phyloP scores from a whole-genome alignment of 208 protist species.

The Leishmania braziliensis region DNA sequence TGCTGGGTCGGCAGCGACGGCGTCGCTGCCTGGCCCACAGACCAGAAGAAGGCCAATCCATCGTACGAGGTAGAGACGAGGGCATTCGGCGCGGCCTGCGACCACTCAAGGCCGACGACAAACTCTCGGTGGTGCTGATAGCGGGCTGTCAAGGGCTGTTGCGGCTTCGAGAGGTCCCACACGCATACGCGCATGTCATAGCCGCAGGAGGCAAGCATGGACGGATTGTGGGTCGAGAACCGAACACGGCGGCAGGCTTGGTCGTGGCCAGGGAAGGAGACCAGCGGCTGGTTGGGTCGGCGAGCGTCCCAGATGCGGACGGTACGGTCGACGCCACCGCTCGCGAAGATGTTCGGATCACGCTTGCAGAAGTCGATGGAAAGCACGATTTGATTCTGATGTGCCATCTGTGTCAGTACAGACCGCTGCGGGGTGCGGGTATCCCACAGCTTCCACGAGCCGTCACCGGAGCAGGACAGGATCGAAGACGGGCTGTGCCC shows the following conservation, averaged over 20 bases:
- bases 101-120: constrained; percentile 90
- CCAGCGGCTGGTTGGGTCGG: constrained; percentile 70
- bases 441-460: constrained; percentile 93
- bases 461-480: constrained; percentile 88
- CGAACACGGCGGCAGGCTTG: constrained; percentile 89
- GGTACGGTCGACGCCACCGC: constrained; percentile 83
- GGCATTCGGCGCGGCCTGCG: constrained; percentile 54
- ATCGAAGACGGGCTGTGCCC: constrained; percentile 78
- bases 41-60: constrained; percentile 69
- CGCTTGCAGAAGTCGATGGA: constrained; percentile 92
- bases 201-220: constrained; percentile 72
- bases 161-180: constrained; percentile 84
- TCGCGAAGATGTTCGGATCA: constrained; percentile 88
- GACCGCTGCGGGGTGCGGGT: constrained; percentile 60
- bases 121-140: constrained; percentile 92
- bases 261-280: constrained; percentile 81
- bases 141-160: constrained; percentile 74
- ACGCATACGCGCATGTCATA: constrained; percentile 92
- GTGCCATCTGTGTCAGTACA: constrained; percentile 77
- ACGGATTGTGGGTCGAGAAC: constrained; percentile 76
- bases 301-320: constrained; percentile 89
- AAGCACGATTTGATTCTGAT: constrained; percentile 88
- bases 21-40: constrained; percentile 60
- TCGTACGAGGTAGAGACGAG: constrained; percentile 79
- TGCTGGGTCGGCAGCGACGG: constrained; percentile 46